phyloP scores from a whole-genome alignment of 2,329 filamentous ascomycete genomes.

The Byssoonygena ceratinophila region DNA sequence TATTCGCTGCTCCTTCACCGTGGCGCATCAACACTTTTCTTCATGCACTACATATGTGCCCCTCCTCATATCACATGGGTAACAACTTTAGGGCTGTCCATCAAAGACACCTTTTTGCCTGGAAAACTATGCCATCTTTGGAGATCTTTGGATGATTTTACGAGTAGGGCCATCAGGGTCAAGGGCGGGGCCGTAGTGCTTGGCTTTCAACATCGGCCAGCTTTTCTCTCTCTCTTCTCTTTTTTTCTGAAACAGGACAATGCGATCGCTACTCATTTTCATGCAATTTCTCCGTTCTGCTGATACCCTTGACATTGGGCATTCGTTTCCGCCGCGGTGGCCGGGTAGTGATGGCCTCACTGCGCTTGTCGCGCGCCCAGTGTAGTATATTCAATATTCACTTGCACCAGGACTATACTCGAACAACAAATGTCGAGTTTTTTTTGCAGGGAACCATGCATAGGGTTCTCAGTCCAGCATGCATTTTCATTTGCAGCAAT shows the following conservation, averaged over 20 bases:
- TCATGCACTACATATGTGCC: not conserved
- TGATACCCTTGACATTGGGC: constrained; percentile 7
- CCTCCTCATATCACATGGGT: not conserved
- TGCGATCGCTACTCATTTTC: not conserved
- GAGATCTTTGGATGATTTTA: not conserved
- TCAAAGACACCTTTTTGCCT: not conserved
- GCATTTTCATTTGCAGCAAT: not conserved
- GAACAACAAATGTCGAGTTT: not conserved
- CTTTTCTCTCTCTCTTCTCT: not conserved
- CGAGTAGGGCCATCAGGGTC: not conserved
- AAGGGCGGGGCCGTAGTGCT: not conserved
- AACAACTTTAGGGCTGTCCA: not conserved
- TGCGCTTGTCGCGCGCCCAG: constrained; percentile 7
- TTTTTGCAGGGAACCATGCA: not conserved
- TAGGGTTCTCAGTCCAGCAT: not conserved
- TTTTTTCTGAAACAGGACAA: not conserved
- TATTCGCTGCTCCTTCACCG: not conserved
- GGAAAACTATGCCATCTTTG: not conserved
- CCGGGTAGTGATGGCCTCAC: not conserved
- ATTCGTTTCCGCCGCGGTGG: not conserved
- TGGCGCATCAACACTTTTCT: constrained; percentile 1
- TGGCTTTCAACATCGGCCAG: not conserved
- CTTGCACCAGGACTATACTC: constrained; percentile 1
- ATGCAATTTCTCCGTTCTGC: not conserved
- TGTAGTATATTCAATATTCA: not conserved